Base-by-base conservation (phyloP, 352 stramenopile species). In the Phytophthora agathidicida region DNA sequence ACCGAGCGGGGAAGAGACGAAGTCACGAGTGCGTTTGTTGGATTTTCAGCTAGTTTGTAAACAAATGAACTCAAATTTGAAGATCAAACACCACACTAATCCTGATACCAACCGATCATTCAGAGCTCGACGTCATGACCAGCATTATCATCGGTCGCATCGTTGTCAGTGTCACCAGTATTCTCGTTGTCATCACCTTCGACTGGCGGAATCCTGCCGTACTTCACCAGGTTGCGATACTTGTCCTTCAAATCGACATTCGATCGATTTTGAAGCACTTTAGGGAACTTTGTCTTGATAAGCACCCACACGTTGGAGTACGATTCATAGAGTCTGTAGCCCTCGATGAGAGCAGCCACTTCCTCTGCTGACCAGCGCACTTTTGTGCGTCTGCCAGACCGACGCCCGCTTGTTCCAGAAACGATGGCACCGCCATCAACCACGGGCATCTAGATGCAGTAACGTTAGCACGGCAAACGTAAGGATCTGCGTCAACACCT, bases 201-300 rank as follows among this genome's bases (percentile, higher is more conserved):
- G 26, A 32, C 33, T 65, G 16, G 48, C 13, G 41, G 26, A 16
- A 88, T 56, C 36, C 67, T 75, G 48, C 68, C 62, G 24, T 73
- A 75, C 46, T 74, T 83, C 50, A 77, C 31, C 28, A 94, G 31
- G 51, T 94, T 94, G 32, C 84, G 84, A 52, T 88, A 89, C 64
- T 94, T 94, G 67, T 94, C 84, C 68, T 94, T 94, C 32, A 94
- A 43, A 45, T 94, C 79, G 17, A 94, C 78, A 39, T 92, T 92
- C 23, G 71, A 83, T 19, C 82, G 78, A 47, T 73, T 48, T 3
- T 60, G 53, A 22, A 94, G 69, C 23, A 75, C 61, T 11, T 77
- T 55, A 0, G 60, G 49, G 47, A 75, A 82, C 56, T 79, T 86
- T 20, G 57, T 55, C 51, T 91, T 89, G 71, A 92, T 94, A 19